Evolutionary conservation across 345 rosid species (phyloP).

Genomic region (Pugionium cornutum): DNA sequence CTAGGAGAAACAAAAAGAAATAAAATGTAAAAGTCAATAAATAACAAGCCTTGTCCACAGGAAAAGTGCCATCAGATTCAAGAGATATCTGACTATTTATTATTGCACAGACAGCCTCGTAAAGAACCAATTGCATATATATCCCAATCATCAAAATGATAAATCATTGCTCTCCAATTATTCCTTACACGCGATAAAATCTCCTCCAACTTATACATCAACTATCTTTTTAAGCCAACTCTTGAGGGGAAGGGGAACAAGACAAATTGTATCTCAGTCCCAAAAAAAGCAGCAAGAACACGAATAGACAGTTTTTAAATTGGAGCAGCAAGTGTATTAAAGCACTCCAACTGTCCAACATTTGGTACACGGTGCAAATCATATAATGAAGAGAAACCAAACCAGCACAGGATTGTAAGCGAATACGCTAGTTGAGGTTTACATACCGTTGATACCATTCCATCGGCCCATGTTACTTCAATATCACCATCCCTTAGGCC

Average conservation of each 20-base stretch:
- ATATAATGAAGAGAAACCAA: conserved; percentile 18
- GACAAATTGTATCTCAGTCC: neutral
- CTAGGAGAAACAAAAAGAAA: conserved; percentile 45
- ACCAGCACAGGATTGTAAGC: conserved; percentile 15
- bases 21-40: conserved; percentile 27
- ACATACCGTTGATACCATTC: conserved; percentile 87
- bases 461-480: conserved; percentile 98
- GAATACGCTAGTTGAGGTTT: conserved; percentile 25
- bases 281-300: conserved; percentile 11
- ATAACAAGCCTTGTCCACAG: conserved; percentile 24
- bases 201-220: conserved; percentile 23
- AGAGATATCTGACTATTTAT: conserved; percentile 6
- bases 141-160: conserved; percentile 5
- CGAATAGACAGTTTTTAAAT: neutral
- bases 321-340: conserved; percentile 19
- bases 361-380: conserved; percentile 8
- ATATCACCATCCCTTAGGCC: conserved; percentile 92
- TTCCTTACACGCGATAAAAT: neutral
- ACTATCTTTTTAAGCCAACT: conserved; percentile 6
- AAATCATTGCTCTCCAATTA: neutral
- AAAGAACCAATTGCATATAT: conserved; percentile 22
- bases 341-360: neutral
- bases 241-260: conserved; percentile 7
- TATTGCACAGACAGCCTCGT: conserved; percentile 11
- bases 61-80: neutral